Percentiles rank a stretch among this genome's conserved stretches.
Conservation (phyloP, 129 eudicot genomes). For the Saussurea involucrata region DNA sequence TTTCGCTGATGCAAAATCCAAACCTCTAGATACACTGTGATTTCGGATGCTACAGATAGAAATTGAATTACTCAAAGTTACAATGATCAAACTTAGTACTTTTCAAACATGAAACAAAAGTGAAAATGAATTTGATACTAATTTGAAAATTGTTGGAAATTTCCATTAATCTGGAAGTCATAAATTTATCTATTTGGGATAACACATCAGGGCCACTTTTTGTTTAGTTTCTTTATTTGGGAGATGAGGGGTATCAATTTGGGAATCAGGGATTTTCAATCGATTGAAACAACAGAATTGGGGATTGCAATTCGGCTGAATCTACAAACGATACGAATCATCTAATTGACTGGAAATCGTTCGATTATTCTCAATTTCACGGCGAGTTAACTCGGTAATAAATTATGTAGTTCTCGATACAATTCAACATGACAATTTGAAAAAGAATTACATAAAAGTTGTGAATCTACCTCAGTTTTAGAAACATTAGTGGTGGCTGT, state of each 20-base stretch:
- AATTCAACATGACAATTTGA: conserved; percentile 1
- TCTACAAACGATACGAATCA: background rate
- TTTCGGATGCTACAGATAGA: background rate
- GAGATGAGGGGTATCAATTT: conserved; percentile 3
- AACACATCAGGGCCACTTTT: background rate
- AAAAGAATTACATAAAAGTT: background rate
- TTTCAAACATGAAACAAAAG: too few relatives aligned
- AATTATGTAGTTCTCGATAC: background rate
- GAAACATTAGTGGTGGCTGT: background rate
- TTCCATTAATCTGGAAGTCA: background rate
- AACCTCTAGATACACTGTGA: background rate
- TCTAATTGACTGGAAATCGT: background rate
- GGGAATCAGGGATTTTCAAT: background rate
- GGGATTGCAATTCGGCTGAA: background rate
- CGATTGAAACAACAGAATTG: background rate
- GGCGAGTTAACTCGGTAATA: background rate
- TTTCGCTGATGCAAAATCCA: background rate
- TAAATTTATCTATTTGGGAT: background rate
- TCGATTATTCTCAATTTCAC: background rate
- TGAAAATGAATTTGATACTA: too few relatives aligned
- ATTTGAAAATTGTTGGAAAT: background rate
- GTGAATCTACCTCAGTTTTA: conserved; percentile 52
- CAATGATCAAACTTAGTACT: background rate
- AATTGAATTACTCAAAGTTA: background rate
- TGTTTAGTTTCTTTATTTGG: background rate